A percentile compares a stretch with the other conserved stretches of the same genome.
phyloP scores from a whole-genome alignment of 257 asterid species.

The Henckelia pumila region DNA sequence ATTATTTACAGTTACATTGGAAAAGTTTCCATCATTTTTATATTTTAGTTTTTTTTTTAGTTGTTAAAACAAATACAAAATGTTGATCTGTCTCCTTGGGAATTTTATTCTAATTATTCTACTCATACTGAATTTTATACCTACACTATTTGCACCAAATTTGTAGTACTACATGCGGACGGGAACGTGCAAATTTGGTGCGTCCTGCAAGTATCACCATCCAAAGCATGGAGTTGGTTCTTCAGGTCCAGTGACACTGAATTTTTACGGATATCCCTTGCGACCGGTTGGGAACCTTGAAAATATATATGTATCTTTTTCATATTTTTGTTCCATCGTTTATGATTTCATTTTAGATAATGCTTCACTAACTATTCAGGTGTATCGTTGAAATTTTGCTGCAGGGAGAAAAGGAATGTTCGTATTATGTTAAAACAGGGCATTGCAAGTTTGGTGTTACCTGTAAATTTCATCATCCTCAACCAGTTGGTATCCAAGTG shows the following conservation, averaged over 20 bases:
- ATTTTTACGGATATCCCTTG: conserved; percentile 74
- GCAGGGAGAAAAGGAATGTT: conserved; percentile 97
- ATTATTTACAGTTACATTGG: neutral
- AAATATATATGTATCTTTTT: conserved; percentile 16
- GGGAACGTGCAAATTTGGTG: conserved; percentile 88
- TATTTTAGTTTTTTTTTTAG: neutral
- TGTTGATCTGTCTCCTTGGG: conserved; percentile 2
- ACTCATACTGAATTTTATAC: neutral
- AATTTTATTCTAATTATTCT: conserved; percentile 1
- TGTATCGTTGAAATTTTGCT: conserved; percentile 28
- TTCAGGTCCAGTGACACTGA: conserved; percentile 53
- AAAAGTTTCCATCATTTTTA: conserved; percentile 2
- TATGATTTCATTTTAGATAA: conserved; percentile 19
- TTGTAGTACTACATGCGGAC: conserved; percentile 88
- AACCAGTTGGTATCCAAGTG: conserved; percentile 64
- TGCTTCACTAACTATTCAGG: conserved; percentile 20
- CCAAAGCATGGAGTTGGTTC: conserved; percentile 84
- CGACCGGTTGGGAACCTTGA: conserved; percentile 62
- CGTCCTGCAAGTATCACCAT: conserved; percentile 94
- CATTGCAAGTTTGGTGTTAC: conserved; percentile 88
- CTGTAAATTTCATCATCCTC: conserved; percentile 97
- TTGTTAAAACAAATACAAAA: neutral
- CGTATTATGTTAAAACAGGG: conserved; percentile 81
- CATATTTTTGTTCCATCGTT: conserved; percentile 15
- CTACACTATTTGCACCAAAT: conserved; percentile 30